Conservation (phyloP, 805 yeast species). For the Lipomyces orientalis region DNA sequence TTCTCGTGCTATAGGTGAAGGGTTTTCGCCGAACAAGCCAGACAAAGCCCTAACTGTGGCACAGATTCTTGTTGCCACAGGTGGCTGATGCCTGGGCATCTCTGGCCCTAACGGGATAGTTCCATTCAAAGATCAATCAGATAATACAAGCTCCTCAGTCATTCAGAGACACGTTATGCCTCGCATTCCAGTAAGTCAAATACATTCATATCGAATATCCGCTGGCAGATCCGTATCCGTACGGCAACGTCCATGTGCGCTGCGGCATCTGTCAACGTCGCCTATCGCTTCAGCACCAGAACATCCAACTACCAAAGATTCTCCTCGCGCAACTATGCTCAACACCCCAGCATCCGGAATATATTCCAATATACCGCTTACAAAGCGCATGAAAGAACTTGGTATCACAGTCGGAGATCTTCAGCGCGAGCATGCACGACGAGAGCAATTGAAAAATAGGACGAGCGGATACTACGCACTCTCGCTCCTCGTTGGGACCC, state of each 20-base stretch:
- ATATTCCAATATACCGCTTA: neutral
- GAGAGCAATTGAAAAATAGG: constrained; percentile 49
- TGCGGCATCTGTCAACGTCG: neutral
- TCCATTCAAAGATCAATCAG: too few relatives aligned
- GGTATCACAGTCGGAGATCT: constrained; percentile 31
- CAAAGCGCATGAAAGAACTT: constrained; percentile 15
- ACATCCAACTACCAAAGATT: neutral
- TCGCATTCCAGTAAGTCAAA: neutral
- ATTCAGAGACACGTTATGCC: neutral
- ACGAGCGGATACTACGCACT: constrained; percentile 70
- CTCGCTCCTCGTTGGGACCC: constrained; percentile 70
- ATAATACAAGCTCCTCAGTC: neutral
- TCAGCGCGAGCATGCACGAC: constrained; percentile 35
- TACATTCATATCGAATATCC: neutral
- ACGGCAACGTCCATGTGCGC: neutral
- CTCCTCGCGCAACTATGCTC: neutral
- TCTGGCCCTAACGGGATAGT: too few relatives aligned
- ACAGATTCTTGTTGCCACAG: too few relatives aligned
- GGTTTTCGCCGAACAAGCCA: too few relatives aligned
- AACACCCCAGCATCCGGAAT: neutral
- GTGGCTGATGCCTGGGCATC: too few relatives aligned
- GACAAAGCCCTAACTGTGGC: too few relatives aligned
- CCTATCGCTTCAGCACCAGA: neutral
- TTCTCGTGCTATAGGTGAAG: too few relatives aligned
- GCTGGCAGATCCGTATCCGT: neutral